Percentiles rank a stretch among this genome's conserved stretches.
Evolutionary conservation across 257 asterid species (phyloP).

Genomic region (Perilla frutescens): DNA sequence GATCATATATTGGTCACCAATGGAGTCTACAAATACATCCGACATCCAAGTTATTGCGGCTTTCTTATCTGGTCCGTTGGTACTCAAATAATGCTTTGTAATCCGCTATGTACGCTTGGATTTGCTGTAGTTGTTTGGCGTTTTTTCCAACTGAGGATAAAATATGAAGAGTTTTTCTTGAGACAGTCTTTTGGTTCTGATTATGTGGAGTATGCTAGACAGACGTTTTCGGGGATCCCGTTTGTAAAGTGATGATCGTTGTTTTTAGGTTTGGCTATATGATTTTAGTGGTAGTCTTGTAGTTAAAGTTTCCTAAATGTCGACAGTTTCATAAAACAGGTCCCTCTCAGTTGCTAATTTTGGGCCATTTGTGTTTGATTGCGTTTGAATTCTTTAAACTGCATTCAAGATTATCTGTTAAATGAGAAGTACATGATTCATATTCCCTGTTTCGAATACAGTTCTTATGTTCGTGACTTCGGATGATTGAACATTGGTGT

Average conservation of each 20-base stretch:
- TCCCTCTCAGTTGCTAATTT: background rate
- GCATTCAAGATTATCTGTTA: background rate
- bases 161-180: conserved; percentile 85
- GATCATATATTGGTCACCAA: conserved; percentile 68
- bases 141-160: conserved; percentile 71
- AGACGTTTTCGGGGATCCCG: conserved; percentile 76
- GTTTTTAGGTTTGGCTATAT: too few species aligned
- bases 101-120: conserved; percentile 68
- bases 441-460: background rate
- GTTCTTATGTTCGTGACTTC: too few species aligned
- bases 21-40: conserved; percentile 65
- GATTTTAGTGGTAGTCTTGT: background rate
- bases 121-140: conserved; percentile 77
- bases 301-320: background rate
- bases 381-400: background rate
- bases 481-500: background rate
- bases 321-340: background rate
- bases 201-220: conserved; percentile 67
- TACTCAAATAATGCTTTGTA: conserved; percentile 81
- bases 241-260: conserved; percentile 57
- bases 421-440: background rate
- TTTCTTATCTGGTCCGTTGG: conserved; percentile 68
- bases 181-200: conserved; percentile 72
- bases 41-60: conserved; percentile 87
- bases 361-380: background rate